Evolutionary conservation across 1,284 basidiomycete genomes (phyloP).

Genomic region (Apiotrichum veenhuisii): DNA sequence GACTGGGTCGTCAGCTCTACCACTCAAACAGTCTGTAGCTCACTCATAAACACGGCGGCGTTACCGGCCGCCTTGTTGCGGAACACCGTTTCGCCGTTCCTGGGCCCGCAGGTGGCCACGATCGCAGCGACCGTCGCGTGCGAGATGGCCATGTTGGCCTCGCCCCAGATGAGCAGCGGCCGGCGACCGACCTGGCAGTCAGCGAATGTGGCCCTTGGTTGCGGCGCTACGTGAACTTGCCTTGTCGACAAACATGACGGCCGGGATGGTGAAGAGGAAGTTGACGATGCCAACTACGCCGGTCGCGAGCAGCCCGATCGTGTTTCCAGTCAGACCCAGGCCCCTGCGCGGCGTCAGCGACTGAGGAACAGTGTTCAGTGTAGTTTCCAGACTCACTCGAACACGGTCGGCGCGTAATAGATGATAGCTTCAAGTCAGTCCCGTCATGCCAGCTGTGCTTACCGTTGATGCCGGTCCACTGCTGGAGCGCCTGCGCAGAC

Average conservation of each 20-base stretch:
- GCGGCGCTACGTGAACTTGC: background rate
- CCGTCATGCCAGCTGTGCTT: background rate
- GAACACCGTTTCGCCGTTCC: background rate
- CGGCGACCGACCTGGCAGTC: slow-evolving; percentile 33
- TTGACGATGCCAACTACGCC: slow-evolving; percentile 73
- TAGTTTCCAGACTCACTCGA: background rate
- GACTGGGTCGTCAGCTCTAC: slow-evolving; percentile 9
- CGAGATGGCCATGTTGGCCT: slow-evolving; percentile 21
- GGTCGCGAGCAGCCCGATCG: slow-evolving; percentile 66
- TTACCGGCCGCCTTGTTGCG: slow-evolving; percentile 8
- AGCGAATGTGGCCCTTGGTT: background rate
- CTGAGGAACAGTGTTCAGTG: background rate
- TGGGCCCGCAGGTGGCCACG: slow-evolving; percentile 18
- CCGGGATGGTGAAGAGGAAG: slow-evolving; percentile 46
- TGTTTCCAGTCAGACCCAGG: slow-evolving; percentile 45
- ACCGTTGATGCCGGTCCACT: slow-evolving; percentile 46
- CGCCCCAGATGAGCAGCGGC: slow-evolving; percentile 31
- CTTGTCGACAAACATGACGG: slow-evolving; percentile 47
- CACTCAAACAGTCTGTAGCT: no score
- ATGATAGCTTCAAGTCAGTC: no score
- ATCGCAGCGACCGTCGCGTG: slow-evolving; percentile 45
- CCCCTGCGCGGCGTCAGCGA: slow-evolving; percentile 12
- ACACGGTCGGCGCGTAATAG: no score
- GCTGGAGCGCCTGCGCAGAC: slow-evolving; percentile 45
- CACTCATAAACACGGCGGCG: background rate